Evolutionary conservation across 768 basidiomycete species (phyloP), one percentile per base, ranked within the genome.

Genomic region (Lactarius quietus): DNA sequence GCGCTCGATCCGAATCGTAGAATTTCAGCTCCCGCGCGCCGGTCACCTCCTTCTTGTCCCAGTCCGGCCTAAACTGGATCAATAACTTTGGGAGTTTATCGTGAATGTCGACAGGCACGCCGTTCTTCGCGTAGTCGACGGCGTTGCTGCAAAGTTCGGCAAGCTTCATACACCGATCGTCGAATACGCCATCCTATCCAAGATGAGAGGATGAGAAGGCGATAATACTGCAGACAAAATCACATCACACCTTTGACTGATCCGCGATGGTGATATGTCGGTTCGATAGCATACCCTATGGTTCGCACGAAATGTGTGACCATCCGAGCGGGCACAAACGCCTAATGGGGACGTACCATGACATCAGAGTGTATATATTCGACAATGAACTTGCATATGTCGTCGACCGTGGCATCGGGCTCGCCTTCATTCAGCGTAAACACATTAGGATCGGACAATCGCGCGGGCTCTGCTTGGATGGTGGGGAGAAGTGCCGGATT

Each of bases 331-430:
- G 18, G 8, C 17, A 36, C n/a, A 15, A 65, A 20, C 6, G 17
- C 18, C 18, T 38, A 4, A 8, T 20, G 23, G 26, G 10, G 8
- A 71, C 81, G 23, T 75, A 91, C 90, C 81, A 92, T 75, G 51
- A 92, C 83, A 70, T 93, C 90, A 0, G 90, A 91, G 67, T 90
- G 82, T 72, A 94, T 91, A 63, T 93, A 94, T 69, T 93, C 86
- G 17, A 92, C 85, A 28, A 94, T 78, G 69, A 94, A 93, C 63
- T 93, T 80, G 66, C 88, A 89, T 17, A 93, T 85, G 68, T 92
- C 89, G 1, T 86, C 78, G 6, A 91, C 82, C 0, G 80, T 84
- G 62, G 84, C 84, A 9, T 83, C 79, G 20, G 7, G 18, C 28
- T 81, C 70, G 26, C 59, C 72, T 17, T 66, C 54, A 1, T 67